phyloP scores from a whole-genome alignment of 345 rosid species.

The Carallia brachiata region DNA sequence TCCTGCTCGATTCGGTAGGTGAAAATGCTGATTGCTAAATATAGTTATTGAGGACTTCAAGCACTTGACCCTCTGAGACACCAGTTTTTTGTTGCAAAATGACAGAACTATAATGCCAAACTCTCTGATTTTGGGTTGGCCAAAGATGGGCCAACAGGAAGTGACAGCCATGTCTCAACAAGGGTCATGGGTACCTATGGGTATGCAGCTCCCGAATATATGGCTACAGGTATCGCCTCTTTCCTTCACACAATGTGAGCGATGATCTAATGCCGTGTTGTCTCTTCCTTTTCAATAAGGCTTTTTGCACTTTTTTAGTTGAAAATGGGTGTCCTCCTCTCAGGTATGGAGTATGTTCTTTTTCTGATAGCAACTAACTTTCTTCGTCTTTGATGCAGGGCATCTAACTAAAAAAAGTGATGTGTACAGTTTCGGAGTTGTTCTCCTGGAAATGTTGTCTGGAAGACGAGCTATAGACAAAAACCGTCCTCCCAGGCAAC shows the following conservation, averaged over 20 bases:
- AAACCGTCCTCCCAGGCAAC: slow-evolving; percentile 28
- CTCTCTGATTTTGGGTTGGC: slow-evolving; percentile 39
- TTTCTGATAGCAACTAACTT: not conserved
- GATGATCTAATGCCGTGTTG: not conserved
- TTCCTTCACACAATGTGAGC: not conserved
- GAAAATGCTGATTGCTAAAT: slow-evolving; percentile 1
- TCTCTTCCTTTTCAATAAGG: too few relatives aligned
- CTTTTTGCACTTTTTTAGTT: not conserved
- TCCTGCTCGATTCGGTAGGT: slow-evolving; percentile 32
- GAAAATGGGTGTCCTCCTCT: not conserved
- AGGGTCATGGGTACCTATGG: slow-evolving; percentile 38
- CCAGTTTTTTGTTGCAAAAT: not conserved
- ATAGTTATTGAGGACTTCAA: not conserved
- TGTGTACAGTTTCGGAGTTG: slow-evolving; percentile 34
- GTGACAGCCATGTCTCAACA: slow-evolving; percentile 34
- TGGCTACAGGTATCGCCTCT: slow-evolving; percentile 30
- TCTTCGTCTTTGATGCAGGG: slow-evolving; percentile 17
- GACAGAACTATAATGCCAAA: slow-evolving; percentile 29
- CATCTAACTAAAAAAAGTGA: slow-evolving; percentile 32
- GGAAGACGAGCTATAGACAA: slow-evolving; percentile 35
- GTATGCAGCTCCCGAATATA: slow-evolving; percentile 37
- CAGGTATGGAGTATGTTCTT: not conserved
- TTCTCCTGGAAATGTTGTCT: slow-evolving; percentile 30
- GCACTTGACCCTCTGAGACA: not conserved
- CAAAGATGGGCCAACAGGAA: slow-evolving; percentile 34